phyloP scores from a whole-genome alignment of 164 flowering plant genomes.

The Dillenia suffruticosa region DNA sequence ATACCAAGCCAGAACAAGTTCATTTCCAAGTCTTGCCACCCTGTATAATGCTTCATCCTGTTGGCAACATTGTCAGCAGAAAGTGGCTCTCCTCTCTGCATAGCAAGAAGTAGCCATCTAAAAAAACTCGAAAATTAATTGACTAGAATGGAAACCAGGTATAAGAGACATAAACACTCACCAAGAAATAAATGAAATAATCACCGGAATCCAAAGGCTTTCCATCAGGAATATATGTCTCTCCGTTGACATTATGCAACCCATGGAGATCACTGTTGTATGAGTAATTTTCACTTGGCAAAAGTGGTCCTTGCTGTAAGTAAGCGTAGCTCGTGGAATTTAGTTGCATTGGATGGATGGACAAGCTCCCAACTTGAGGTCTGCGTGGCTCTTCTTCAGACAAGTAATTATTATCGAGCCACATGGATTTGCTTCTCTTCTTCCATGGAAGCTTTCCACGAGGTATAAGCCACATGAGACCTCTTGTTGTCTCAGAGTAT shows the following conservation, averaged over 20 bases:
- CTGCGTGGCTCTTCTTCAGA: slow-evolving; percentile 11
- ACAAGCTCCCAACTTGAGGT: slow-evolving; percentile 8
- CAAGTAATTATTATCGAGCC: slow-evolving; percentile 21
- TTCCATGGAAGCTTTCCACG: slow-evolving; percentile 58
- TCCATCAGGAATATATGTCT: slow-evolving; percentile 28
- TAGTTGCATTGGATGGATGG: slow-evolving; percentile 2
- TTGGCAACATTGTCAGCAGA: slow-evolving; percentile 38
- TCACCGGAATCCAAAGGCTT: slow-evolving; percentile 36
- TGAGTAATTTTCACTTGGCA: slow-evolving; percentile 6
- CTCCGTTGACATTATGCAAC: slow-evolving; percentile 15
- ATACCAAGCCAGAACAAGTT: slow-evolving; percentile 62
- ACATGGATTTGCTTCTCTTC: slow-evolving; percentile 15
- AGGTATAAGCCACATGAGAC: slow-evolving; percentile 65
- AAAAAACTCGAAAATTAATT: neutral
- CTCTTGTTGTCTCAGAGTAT: slow-evolving; percentile 53
- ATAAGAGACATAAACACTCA: slow-evolving; percentile 17
- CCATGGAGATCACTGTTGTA: slow-evolving; percentile 14
- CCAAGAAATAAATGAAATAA: slow-evolving; percentile 53
- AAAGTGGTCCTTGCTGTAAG: slow-evolving; percentile 8
- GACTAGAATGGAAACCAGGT: neutral
- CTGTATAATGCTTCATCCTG: slow-evolving; percentile 34
- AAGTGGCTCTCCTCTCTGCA: slow-evolving; percentile 54
- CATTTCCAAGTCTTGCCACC: slow-evolving; percentile 63
- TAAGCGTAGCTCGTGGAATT: slow-evolving; percentile 21
- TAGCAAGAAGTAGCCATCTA: slow-evolving; percentile 4